Conservation (phyloP, 805 yeast genomes). For the Geotrichum ghanense region DNA sequence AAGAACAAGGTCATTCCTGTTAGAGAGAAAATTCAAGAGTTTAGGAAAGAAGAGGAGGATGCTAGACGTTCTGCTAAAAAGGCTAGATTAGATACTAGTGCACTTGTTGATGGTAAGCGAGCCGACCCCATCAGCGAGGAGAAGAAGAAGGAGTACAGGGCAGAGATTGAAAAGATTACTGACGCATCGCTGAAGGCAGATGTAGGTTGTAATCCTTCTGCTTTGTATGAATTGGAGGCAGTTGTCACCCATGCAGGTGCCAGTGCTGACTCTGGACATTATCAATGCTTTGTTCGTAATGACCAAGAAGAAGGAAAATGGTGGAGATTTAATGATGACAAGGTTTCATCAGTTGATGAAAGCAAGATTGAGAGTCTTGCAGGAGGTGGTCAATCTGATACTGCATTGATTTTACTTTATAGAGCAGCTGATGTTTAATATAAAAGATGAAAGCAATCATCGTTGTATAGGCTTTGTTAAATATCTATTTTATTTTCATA, state of each 20-base stretch:
- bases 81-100: conserved; percentile 28
- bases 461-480: too few species aligned
- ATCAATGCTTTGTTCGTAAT: conserved; percentile 80
- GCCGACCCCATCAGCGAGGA: conserved; percentile 18
- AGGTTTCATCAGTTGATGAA: conserved; percentile 63
- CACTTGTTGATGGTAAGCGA: conserved; percentile 31
- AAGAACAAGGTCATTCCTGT: conserved; percentile 52
- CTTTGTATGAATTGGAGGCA: conserved; percentile 72
- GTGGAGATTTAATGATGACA: conserved; percentile 95
- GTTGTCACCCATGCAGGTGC: conserved; percentile 91
- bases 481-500: too few species aligned
- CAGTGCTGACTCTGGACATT: conserved; percentile 95
- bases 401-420: conserved; percentile 82
- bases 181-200: conserved; percentile 33
- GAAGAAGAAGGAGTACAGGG: conserved; percentile 17
- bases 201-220: conserved; percentile 70
- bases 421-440: conserved; percentile 64
- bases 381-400: conserved; percentile 96
- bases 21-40: conserved; percentile 65
- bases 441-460: too few species aligned
- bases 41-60: conserved; percentile 65
- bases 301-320: conserved; percentile 53
- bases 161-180: conserved; percentile 20
- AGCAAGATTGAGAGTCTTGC: conserved; percentile 77
- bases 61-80: conserved; percentile 65